These are phyloP conservation scores for Scytalidium sp. DNA, from an alignment of 2,329 filamentous ascomycete genomes.

Conservation along the genomic window DNA sequence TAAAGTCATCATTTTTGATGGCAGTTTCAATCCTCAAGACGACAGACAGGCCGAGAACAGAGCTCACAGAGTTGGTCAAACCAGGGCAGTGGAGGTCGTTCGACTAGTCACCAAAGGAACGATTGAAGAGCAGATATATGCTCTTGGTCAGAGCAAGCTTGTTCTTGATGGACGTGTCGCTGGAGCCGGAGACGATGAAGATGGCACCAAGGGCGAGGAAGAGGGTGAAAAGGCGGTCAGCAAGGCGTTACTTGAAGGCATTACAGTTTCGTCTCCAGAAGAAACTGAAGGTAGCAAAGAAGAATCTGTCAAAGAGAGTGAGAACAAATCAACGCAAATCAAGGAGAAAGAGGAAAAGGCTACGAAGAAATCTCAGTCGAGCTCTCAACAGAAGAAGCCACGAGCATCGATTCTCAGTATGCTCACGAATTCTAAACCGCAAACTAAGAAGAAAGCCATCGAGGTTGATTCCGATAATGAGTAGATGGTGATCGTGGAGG, in stretches of 20 bases:
- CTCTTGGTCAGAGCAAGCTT: slow-evolving; percentile 88
- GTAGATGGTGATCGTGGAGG: not conserved
- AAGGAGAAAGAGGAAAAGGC: not conserved
- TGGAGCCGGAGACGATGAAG: slow-evolving; percentile 45
- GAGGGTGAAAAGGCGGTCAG: slow-evolving; percentile 21
- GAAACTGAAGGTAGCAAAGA: not conserved
- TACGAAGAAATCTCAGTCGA: not conserved
- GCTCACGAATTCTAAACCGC: not conserved
- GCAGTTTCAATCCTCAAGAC: slow-evolving; percentile 96
- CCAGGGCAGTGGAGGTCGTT: slow-evolving; percentile 84
- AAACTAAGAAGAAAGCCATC: not conserved
- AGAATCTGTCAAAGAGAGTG: not conserved
- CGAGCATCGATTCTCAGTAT: not conserved
- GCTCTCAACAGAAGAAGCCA: not conserved
- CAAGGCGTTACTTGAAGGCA: slow-evolving; percentile 25
- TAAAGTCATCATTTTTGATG: slow-evolving; percentile 97
- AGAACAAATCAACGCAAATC: not conserved
- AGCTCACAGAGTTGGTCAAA: slow-evolving; percentile 92
- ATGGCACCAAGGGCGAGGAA: slow-evolving; percentile 30
- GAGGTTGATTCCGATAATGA: not conserved
- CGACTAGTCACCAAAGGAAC: slow-evolving; percentile 77
- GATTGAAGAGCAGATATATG: slow-evolving; percentile 91
- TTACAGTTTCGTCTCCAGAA: not conserved
- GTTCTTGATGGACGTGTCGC: slow-evolving; percentile 77
- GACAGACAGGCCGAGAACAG: slow-evolving; percentile 98